Evolutionary conservation across 208 protist genomes (phyloP), one percentile per base, ranked within the genome.

Genomic region (Acanthamoeba culbertsoni): DNA sequence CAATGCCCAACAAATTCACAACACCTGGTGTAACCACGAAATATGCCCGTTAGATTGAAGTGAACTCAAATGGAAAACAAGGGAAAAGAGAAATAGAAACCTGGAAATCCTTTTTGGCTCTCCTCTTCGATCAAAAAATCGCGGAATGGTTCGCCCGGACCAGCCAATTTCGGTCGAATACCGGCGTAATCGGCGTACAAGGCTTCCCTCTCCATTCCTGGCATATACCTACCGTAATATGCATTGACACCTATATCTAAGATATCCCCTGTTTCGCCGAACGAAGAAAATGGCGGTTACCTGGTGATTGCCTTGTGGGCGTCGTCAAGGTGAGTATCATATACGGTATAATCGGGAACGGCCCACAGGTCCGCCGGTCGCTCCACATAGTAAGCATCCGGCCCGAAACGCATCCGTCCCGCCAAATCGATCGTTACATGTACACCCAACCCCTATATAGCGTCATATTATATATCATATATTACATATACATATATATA

Each of bases 271-370:
- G 12, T 23, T 55, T 18, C 12, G 18, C 8, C 18, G 48, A 55
- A 18, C 48, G 48, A 55, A 18, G 18, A 23, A 8, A 18, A 55
- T 23, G 48, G 18, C 12, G 48, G 48, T 8, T 55, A 75, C 65
- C 42, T 75, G 65, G 65, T 75, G 65, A 75, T 75, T 18, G 65
- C 65, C 37, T 75, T 75, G 65, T 75, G 65, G 6, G 65, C 65
- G 37, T 75, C 65, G 23, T 75, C 65, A 28, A 75, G 65, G 37
- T 75, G 65, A 8, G 35, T 12, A n/a, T 75, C 65, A 35, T 75
- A 75, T n/a, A 75, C 65, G 10, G 65, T 75, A 28, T 75, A 75
- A 12, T 75, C 65, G 37, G 65, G 65, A 14, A 35, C 65, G 28
- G 65, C 65, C 65, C 65, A 75, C 16, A 35, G 65, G 26, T 75